Conservation (phyloP, 176 grass and related monocot genomes). For the Cenchrus purpureus region DNA sequence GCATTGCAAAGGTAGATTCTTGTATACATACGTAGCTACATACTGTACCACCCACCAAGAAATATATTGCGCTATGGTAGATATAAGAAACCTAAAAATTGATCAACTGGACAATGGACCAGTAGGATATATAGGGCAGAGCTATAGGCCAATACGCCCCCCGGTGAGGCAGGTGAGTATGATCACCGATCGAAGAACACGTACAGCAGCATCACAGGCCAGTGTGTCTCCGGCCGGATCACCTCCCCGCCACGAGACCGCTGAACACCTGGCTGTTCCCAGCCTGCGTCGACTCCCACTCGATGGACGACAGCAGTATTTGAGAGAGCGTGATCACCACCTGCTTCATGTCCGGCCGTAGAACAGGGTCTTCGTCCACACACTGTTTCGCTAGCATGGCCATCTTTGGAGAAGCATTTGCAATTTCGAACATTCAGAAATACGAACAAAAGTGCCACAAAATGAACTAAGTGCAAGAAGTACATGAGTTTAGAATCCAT, state of each 20-base stretch:
- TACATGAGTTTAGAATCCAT: slow-evolving; percentile 14
- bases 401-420: slow-evolving; percentile 59
- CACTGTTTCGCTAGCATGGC: slow-evolving; percentile 88
- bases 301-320: slow-evolving; percentile 90
- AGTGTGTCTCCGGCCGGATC: slow-evolving; percentile 29
- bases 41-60: slow-evolving; percentile 40
- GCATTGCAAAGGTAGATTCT: slow-evolving; percentile 24
- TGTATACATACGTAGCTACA: slow-evolving; percentile 50
- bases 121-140: slow-evolving; percentile 15
- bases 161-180: slow-evolving; percentile 1
- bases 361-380: slow-evolving; percentile 89
- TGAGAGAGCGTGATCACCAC: slow-evolving; percentile 94
- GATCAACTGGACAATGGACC: slow-evolving; percentile 44
- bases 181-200: slow-evolving; percentile 6
- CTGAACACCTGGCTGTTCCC: slow-evolving; percentile 98
- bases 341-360: slow-evolving; percentile 97
- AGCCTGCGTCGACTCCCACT: slow-evolving; percentile 86
- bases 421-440: neutral
- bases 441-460: neutral
- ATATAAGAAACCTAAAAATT: slow-evolving; percentile 20
- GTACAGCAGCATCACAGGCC: slow-evolving; percentile 16
- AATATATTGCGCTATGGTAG: slow-evolving; percentile 23
- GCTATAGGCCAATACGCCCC: neutral
- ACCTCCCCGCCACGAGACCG: slow-evolving; percentile 94
- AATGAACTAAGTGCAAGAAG: slow-evolving; percentile 23